Evolutionary conservation across 2,329 filamentous ascomycete genomes (phyloP).

Genomic region (Colletotrichum scovillei): DNA sequence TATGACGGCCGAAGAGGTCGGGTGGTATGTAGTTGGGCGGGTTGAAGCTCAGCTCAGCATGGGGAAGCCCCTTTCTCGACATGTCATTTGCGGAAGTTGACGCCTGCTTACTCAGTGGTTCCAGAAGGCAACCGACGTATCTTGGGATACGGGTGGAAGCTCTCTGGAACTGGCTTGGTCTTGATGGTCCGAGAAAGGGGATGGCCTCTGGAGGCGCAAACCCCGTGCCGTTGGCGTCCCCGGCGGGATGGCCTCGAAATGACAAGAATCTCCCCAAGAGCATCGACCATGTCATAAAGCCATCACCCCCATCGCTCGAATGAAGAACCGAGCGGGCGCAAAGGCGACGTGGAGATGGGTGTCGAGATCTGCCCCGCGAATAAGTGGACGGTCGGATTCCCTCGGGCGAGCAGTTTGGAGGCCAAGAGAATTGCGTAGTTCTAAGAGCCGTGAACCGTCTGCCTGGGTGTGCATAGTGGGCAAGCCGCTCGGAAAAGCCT

Average conservation of each 20-base stretch:
- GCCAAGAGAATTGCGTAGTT: not conserved
- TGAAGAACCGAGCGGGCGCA: constrained; percentile 14
- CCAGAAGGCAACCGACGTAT: constrained; percentile 17
- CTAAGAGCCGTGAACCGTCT: not conserved
- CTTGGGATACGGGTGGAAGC: not conserved
- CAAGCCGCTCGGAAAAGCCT: constrained; percentile 12
- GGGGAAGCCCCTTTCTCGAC: constrained; percentile 20
- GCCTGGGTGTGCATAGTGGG: constrained; percentile 10
- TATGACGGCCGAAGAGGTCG: not conserved
- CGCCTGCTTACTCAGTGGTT: constrained; percentile 12
- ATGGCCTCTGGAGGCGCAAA: not conserved
- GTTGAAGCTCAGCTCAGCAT: constrained; percentile 6
- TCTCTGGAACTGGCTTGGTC: not conserved
- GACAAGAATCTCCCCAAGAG: constrained; percentile 5
- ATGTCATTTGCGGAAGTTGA: constrained; percentile 30
- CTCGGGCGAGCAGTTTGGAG: not conserved
- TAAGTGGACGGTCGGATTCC: not conserved
- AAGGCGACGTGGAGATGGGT: constrained; percentile 4
- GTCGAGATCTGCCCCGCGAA: constrained; percentile 4
- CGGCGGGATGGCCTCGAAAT: constrained; percentile 8
- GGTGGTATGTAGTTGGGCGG: not conserved
- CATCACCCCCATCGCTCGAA: constrained; percentile 23
- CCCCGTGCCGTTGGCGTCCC: not conserved
- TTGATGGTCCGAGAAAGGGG: not conserved
- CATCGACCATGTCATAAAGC: constrained; percentile 29